Base-by-base conservation (phyloP, 2,329 filamentous ascomycete species). In the Penicillium sp. region DNA sequence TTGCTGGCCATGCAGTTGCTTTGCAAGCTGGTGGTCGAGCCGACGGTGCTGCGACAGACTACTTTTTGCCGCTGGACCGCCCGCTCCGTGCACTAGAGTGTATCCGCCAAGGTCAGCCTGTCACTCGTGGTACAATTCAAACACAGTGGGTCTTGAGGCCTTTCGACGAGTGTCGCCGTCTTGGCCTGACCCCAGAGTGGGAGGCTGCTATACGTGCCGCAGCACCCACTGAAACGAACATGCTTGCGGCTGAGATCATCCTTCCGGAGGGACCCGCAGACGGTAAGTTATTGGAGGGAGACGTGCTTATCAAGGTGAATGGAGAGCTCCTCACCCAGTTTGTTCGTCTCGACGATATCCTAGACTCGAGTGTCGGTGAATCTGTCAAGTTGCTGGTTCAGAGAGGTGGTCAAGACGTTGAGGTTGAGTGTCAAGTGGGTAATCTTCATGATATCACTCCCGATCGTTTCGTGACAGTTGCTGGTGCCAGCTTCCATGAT, bases 61-160 rank as follows among this genome's bases (percentile, higher is more conserved):
- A 99, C 74, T 97, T 99, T 75, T 80, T 99, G 5, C 94, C 94
- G 1, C 81, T 99, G 14, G 93, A 99, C 72, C 88, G 94, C 54
- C 94, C 95, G 0, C 76, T 93, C 38, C 86, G 94, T 60, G 94
- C 94, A 1, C 80, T 99, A 52, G 84, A 91, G 69, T 95, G 91
- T 68, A 88, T 99, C 53, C 91, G 89, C 70, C 81, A 87, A 61
- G 87, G 85, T 33, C 83, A 87, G 64, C 83, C 83, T 2, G 87
- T 99, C 50, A 86, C 88, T n/a, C 84, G 94, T 65, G 94, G 94
- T 45, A 96, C 94, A n/a, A 96, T 99, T 47, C 94, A 99, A 75
- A 96, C 91, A 60, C 94, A 99, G 72, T 99, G 95, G 83, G 83
- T 97, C 50, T 83, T 99, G 59, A 97, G 97, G 75, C 91, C 94